Evolutionary conservation across 352 stramenopile genomes (phyloP).

Genomic region (Lagenidium sp.): DNA sequence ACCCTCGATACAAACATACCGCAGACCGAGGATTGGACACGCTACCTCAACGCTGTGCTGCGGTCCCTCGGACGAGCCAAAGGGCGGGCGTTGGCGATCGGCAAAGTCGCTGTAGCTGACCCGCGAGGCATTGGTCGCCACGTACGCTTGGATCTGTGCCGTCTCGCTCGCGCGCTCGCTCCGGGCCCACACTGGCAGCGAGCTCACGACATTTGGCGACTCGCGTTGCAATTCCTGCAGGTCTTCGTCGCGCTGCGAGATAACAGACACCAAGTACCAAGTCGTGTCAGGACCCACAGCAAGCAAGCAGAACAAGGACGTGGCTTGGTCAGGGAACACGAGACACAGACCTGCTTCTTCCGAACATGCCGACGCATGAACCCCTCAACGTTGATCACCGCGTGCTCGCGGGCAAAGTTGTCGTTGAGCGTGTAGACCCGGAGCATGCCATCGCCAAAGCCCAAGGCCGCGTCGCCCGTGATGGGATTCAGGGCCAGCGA

Average conservation of each 20-base stretch:
- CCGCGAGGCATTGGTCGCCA: slow-evolving; percentile 8
- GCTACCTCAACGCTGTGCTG: slow-evolving; percentile 25
- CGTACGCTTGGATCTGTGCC: slow-evolving; percentile 23
- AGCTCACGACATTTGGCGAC: slow-evolving; percentile 58
- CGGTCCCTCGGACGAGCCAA: no score
- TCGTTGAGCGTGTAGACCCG: slow-evolving; percentile 48
- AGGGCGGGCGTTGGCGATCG: slow-evolving; percentile 3
- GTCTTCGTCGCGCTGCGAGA: slow-evolving; percentile 23
- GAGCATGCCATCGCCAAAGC: slow-evolving; percentile 62
- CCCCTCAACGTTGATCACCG: slow-evolving; percentile 29
- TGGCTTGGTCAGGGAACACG: not conserved
- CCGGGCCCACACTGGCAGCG: slow-evolving; percentile 51
- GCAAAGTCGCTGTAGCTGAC: slow-evolving; percentile 16
- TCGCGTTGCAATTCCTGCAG: slow-evolving; percentile 29
- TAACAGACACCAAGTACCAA: not conserved
- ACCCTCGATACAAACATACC: slow-evolving; percentile 31
- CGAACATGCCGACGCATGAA: slow-evolving; percentile 28
- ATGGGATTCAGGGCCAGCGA: slow-evolving; percentile 47
- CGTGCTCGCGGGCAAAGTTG: slow-evolving; percentile 44
- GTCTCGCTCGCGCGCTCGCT: slow-evolving; percentile 29
- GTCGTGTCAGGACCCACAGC: not conserved
- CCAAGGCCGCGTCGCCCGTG: slow-evolving; percentile 54
- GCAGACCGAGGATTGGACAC: slow-evolving; percentile 33
- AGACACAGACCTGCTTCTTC: slow-evolving; percentile 21
- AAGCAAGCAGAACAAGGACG: not conserved